A percentile compares a stretch with the other conserved stretches of the same genome.
These are phyloP conservation scores for Medicago arabica DNA, from an alignment of 306 rosid genomes.

Conservation along the genomic window DNA sequence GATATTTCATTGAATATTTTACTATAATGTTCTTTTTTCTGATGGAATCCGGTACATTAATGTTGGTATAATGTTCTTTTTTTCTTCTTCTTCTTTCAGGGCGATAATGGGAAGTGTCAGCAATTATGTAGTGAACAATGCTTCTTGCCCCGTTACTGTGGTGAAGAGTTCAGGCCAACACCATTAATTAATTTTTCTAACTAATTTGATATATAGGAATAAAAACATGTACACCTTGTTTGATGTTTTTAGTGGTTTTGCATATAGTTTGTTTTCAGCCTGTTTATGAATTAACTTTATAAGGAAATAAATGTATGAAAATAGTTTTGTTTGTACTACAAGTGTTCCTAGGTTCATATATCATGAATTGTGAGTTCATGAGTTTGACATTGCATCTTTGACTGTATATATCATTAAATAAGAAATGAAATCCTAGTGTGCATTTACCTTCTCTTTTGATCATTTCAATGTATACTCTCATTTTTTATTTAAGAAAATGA, in stretches of 20 bases:
- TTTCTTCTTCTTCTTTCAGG: slow-evolving; percentile 46
- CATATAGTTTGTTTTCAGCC: neutral
- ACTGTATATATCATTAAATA: neutral
- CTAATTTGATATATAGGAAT: slow-evolving; percentile 16
- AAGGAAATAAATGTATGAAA: neutral
- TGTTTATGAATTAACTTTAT: neutral
- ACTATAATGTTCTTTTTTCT: neutral
- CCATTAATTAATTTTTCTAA: slow-evolving; percentile 1
- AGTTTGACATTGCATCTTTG: neutral
- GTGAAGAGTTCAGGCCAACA: slow-evolving; percentile 53
- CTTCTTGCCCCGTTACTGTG: slow-evolving; percentile 75
- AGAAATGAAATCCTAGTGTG: neutral
- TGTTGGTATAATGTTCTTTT: too few relatives aligned
- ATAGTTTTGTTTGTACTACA: neutral
- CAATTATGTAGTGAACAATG: slow-evolving; percentile 76
- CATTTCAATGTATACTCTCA: too few relatives aligned
- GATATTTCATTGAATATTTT: slow-evolving; percentile 3
- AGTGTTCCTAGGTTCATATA: neutral
- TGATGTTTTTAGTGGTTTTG: neutral
- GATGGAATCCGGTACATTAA: too few relatives aligned
- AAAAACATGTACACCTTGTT: slow-evolving; percentile 3
- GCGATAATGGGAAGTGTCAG: slow-evolving; percentile 90
- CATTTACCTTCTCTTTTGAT: neutral
- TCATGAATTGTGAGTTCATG: neutral
- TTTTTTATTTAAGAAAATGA: too few relatives aligned